phyloP scores from a whole-genome alignment of 371 early-diverging fungal species.

The Lichtheimia corymbifera region DNA sequence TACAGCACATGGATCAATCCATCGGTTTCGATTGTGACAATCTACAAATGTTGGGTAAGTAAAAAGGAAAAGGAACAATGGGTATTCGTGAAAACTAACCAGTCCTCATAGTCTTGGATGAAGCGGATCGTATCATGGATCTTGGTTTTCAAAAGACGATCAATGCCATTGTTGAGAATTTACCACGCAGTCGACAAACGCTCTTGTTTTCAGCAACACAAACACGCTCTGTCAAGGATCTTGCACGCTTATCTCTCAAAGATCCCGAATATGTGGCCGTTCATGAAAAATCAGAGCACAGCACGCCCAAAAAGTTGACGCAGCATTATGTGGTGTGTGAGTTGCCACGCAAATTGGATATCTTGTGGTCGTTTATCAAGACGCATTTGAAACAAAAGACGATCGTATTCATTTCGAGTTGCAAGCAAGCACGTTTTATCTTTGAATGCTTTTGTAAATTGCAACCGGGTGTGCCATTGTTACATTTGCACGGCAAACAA shows the following conservation, averaged over 20 bases:
- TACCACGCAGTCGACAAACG: constrained; percentile 89
- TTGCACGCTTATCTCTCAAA: constrained; percentile 87
- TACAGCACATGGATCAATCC: constrained; percentile 98
- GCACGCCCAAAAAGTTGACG: constrained; percentile 79
- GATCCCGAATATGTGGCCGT: constrained; percentile 95
- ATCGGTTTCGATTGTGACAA: constrained; percentile 86
- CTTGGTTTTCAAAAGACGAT: constrained; percentile 94
- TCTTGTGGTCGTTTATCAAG: constrained; percentile 90
- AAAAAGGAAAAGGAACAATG: neutral
- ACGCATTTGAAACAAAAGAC: constrained; percentile 85
- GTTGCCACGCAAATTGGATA: constrained; percentile 85
- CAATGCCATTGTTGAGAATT: constrained; percentile 91
- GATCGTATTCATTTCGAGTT: constrained; percentile 45
- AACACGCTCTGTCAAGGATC: constrained; percentile 91
- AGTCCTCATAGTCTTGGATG: constrained; percentile 83
- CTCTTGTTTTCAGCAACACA: constrained; percentile 96
- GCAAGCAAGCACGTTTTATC: constrained; percentile 74
- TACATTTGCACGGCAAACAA: constrained; percentile 95
- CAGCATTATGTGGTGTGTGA: constrained; percentile 88
- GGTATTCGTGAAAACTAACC: neutral
- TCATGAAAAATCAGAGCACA: constrained; percentile 79
- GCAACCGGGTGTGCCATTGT: constrained; percentile 89
- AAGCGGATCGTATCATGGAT: constrained; percentile 96
- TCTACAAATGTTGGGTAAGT: constrained; percentile 75
- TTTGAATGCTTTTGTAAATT: constrained; percentile 94